Percentiles rank a stretch among this genome's conserved stretches.
phyloP scores from a whole-genome alignment of 305 asterid genomes.

The Fraxinus latifolia region DNA sequence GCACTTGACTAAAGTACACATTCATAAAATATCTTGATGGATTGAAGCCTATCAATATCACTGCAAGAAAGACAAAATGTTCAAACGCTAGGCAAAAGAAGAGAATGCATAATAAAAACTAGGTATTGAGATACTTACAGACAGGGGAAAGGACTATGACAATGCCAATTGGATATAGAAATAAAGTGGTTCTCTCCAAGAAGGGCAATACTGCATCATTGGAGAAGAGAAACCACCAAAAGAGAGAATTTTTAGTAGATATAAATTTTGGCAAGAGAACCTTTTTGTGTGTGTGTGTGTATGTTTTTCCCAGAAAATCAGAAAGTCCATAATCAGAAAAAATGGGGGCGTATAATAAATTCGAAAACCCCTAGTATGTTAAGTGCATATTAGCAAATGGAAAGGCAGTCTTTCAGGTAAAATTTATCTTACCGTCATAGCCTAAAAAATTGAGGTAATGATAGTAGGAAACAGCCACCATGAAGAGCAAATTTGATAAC shows the following conservation, averaged over 20 bases:
- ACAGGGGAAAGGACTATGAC: slow-evolving; percentile 47
- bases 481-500: slow-evolving; percentile 86
- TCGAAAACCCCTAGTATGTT: neutral
- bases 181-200: slow-evolving; percentile 50
- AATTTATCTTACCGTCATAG: slow-evolving; percentile 71
- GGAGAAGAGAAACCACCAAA: neutral
- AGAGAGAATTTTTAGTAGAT: neutral
- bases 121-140: slow-evolving; percentile 48
- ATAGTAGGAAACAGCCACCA: slow-evolving; percentile 88
- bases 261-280: neutral
- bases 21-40: slow-evolving; percentile 92
- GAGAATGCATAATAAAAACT: neutral
- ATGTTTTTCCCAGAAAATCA: neutral
- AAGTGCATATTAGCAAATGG: neutral
- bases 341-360: neutral
- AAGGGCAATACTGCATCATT: slow-evolving; percentile 44
- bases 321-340: slow-evolving; percentile 6
- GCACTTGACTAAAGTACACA: slow-evolving; percentile 67
- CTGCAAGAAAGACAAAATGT: slow-evolving; percentile 44
- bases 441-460: slow-evolving; percentile 94
- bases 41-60: slow-evolving; percentile 78
- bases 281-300: neutral
- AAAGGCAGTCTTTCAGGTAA: slow-evolving; percentile 16
- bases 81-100: slow-evolving; percentile 10
- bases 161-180: slow-evolving; percentile 49